phyloP scores from a whole-genome alignment of 805 yeast genomes.

The Saitoella complicata region DNA sequence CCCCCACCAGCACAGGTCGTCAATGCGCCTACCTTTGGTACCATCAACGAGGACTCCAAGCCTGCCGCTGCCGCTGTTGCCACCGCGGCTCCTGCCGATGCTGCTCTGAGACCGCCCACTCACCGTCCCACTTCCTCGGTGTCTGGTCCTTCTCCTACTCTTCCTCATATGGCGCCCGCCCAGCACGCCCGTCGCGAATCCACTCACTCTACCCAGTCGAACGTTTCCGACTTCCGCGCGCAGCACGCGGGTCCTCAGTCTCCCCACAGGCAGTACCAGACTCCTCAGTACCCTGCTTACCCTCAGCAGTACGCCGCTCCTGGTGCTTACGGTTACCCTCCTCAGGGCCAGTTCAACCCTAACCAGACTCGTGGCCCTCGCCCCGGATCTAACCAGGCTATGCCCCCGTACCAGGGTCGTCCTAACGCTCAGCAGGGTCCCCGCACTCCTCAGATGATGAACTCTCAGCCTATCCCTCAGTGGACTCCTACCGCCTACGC shows the following conservation, averaged over 20 bases:
- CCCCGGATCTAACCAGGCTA: slow-evolving; percentile 3
- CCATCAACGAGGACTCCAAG: too few species aligned
- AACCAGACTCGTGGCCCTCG: neutral
- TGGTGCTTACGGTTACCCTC: slow-evolving; percentile 3
- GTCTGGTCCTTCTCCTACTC: neutral
- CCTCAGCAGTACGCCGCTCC: slow-evolving; percentile 9
- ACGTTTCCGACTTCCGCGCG: neutral
- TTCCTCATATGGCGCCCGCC: neutral
- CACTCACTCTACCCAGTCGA: neutral
- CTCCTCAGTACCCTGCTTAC: slow-evolving; percentile 2
- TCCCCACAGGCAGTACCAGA: slow-evolving; percentile 8
- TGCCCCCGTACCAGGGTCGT: neutral
- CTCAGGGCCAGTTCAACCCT: neutral
- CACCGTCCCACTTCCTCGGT: neutral
- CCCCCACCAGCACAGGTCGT: too few species aligned
- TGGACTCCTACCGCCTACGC: neutral
- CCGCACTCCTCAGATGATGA: neutral
- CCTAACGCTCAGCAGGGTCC: neutral
- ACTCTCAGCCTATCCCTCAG: neutral
- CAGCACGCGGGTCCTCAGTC: neutral
- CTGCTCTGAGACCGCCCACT: slow-evolving; percentile 3
- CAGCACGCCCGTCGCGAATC: neutral
- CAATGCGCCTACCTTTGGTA: too few species aligned
- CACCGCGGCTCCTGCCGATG: slow-evolving; percentile 5
- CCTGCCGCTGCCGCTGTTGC: slow-evolving; percentile 4